A percentile compares a stretch with the other conserved stretches of the same genome.
Evolutionary conservation across 768 basidiomycete species (phyloP).

Genomic region (Amanita rubescens): DNA sequence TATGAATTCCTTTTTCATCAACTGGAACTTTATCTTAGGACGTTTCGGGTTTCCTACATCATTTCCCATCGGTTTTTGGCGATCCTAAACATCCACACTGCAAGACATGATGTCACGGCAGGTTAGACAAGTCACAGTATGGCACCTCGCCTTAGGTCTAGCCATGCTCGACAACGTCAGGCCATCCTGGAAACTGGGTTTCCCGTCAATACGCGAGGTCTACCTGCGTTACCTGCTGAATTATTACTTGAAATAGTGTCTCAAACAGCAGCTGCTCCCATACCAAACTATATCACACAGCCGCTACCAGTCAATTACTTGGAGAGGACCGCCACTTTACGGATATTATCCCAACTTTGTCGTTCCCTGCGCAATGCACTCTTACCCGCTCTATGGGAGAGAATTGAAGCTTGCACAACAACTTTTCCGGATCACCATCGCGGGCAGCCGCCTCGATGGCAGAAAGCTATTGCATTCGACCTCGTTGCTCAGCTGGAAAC

Average conservation of each 20-base stretch:
- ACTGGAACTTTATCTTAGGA: too few species aligned
- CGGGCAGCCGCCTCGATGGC: background rate
- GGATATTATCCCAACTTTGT: slow-evolving; percentile 15
- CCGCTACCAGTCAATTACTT: background rate
- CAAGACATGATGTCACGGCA: too few species aligned
- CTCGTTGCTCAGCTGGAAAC: slow-evolving; percentile 17
- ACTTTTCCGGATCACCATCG: background rate
- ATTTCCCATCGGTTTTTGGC: too few species aligned
- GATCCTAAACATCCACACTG: too few species aligned
- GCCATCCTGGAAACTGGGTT: background rate
- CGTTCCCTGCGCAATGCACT: slow-evolving; percentile 12
- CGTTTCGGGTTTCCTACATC: too few species aligned
- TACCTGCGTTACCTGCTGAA: slow-evolving; percentile 18
- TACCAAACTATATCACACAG: slow-evolving; percentile 6
- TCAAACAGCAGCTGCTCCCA: slow-evolving; percentile 11
- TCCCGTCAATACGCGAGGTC: slow-evolving; percentile 13
- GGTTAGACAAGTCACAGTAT: background rate
- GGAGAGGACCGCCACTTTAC: slow-evolving; percentile 8
- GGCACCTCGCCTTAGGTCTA: background rate
- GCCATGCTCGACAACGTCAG: background rate
- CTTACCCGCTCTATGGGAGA: slow-evolving; percentile 12
- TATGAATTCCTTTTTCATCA: too few species aligned
- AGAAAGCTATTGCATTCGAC: slow-evolving; percentile 10
- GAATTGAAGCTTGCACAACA: slow-evolving; percentile 16
- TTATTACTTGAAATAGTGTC: slow-evolving; percentile 19